Evolutionary conservation across 176 grass and related monocot species (phyloP).

Genomic region (Oryza glaberrima): DNA sequence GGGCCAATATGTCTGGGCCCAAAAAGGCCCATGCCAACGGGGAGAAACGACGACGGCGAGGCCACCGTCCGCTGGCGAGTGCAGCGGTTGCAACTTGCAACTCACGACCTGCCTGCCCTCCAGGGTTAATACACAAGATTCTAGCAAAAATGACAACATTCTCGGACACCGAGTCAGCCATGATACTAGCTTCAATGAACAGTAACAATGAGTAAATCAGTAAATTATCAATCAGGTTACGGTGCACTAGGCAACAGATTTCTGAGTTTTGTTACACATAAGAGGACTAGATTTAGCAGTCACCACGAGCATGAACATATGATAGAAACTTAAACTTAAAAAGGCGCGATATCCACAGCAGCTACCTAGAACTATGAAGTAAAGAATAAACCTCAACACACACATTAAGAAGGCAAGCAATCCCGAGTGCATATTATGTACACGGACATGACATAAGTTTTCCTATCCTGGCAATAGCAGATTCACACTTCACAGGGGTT

Average conservation of each 20-base stretch:
- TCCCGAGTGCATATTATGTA: constrained; percentile 36
- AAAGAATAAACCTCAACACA: not conserved
- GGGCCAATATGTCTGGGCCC: not conserved
- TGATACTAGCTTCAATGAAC: not conserved
- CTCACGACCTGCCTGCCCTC: no score
- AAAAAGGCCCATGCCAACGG: not conserved
- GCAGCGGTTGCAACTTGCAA: no score
- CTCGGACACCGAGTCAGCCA: not conserved
- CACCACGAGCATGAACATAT: not conserved
- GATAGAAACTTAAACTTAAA: not conserved
- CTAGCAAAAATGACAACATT: not conserved
- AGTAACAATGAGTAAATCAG: not conserved
- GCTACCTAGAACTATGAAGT: constrained; percentile 25
- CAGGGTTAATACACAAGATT: not conserved
- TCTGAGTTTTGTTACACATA: not conserved
- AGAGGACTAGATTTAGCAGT: not conserved
- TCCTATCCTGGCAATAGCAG: no score
- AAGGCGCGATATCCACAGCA: constrained; percentile 22
- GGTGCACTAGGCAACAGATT: constrained; percentile 8
- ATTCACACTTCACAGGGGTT: constrained; percentile 7
- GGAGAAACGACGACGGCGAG: no score
- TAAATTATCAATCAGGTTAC: not conserved
- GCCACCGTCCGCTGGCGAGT: no score
- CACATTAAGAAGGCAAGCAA: not conserved
- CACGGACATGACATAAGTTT: constrained; percentile 32